These are phyloP conservation scores for Phytopythium cucurbitacearum DNA, from an alignment of 352 stramenopile genomes.

Conservation along the genomic window DNA sequence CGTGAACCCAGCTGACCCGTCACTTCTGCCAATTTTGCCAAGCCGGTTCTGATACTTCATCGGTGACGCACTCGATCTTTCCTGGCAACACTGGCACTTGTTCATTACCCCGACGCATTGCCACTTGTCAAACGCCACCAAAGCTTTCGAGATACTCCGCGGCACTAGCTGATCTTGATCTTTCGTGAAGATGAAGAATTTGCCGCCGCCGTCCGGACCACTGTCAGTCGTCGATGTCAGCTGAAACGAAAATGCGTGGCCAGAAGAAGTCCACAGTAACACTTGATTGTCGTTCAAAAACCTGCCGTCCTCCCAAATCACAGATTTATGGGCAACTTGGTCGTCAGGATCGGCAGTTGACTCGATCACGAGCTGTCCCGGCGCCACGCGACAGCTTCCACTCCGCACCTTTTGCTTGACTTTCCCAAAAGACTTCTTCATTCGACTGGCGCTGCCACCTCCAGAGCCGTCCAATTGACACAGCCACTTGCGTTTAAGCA, in stretches of 20 bases:
- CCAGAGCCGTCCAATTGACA: conserved; percentile 31
- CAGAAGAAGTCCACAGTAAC: conserved; percentile 63
- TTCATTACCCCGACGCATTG: conserved; percentile 50
- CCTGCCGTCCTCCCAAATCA: conserved; percentile 55
- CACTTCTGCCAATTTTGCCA: not conserved
- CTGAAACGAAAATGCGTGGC: conserved; percentile 61
- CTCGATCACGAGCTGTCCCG: conserved; percentile 24
- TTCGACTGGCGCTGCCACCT: conserved; percentile 16
- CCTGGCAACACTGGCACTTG: conserved; percentile 48
- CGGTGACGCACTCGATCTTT: not conserved
- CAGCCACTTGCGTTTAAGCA: conserved; percentile 79
- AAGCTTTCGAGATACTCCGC: conserved; percentile 59
- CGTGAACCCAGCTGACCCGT: conserved; percentile 34
- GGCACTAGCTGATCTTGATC: conserved; percentile 77
- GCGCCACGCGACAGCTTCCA: conserved; percentile 45
- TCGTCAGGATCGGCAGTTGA: conserved; percentile 8
- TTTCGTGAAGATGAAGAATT: conserved; percentile 84
- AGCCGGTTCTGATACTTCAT: not conserved
- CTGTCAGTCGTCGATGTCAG: conserved; percentile 3
- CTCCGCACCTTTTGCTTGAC: conserved; percentile 25
- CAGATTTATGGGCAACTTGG: conserved; percentile 5
- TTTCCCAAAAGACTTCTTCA: conserved; percentile 16
- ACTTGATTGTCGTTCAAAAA: conserved; percentile 67
- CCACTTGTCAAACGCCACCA: conserved; percentile 45
- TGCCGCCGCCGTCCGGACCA: conserved; percentile 29